phyloP scores from a whole-genome alignment of 164 flowering plant species.

The Protea cynaroides region DNA sequence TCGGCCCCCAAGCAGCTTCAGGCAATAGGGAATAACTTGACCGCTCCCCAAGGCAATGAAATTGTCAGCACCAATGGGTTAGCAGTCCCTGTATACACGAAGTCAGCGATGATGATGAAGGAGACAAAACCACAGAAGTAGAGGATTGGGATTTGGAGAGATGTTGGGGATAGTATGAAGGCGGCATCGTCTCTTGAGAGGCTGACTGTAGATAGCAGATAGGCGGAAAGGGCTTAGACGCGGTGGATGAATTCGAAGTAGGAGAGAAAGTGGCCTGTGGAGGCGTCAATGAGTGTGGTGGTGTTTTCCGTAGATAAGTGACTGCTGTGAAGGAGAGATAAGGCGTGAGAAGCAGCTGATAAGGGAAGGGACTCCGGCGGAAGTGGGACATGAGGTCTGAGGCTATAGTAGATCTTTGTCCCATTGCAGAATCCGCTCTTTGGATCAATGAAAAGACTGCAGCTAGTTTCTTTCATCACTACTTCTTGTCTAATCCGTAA shows the following conservation, averaged over 20 bases:
- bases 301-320: conserved; percentile 6
- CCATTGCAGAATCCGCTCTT: conserved; percentile 37
- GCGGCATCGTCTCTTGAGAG: conserved; percentile 19
- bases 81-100: neutral
- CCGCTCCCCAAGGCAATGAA: conserved; percentile 39
- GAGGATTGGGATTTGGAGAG: conserved; percentile 30
- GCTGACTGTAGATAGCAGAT: neutral
- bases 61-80: conserved; percentile 31
- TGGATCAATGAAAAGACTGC: conserved; percentile 8
- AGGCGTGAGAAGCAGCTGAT: conserved; percentile 18
- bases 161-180: conserved; percentile 26
- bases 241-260: conserved; percentile 21
- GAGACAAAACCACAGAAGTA: no score
- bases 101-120: no score
- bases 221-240: conserved; percentile 13
- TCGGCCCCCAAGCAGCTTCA: conserved; percentile 68
- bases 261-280: conserved; percentile 25
- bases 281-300: conserved; percentile 29
- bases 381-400: conserved; percentile 30
- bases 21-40: conserved; percentile 48
- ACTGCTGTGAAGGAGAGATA: conserved; percentile 26
- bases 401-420: conserved; percentile 47
- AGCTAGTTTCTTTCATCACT: neutral
- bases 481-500: no score
- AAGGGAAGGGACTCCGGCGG: conserved; percentile 32